Evolutionary conservation across 2,329 filamentous ascomycete genomes (phyloP), one percentile per base, ranked within the genome.

Genomic region (Penicillium verrucosum): DNA sequence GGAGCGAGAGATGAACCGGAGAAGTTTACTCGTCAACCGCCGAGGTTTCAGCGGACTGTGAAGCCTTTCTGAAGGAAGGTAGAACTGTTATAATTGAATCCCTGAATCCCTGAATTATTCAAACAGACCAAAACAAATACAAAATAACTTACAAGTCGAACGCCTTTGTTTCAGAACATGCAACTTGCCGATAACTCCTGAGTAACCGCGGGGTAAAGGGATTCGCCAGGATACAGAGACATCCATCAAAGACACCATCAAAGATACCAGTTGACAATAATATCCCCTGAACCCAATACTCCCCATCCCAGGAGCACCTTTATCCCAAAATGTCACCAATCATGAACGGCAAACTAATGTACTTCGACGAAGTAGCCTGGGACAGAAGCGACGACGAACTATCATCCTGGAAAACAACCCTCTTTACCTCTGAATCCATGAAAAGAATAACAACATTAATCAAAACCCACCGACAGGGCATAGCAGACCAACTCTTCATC

Each of bases 1-100:
- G 81, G 81, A 0, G 80, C 80, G 4, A 71, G 80, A 21, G 78
- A 82, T 44, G 74, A 79, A 18, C 77, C 77, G 5, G 68, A 73
- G 47, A 78, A 74, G 64, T 82, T 80, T 54, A 77, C 69, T 11
- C 61, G 72, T 1, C 64, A 68, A 36, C 73, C 72, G 16, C 67
- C 69, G 12, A 62, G 70, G 48, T 73, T 75, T 30, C 62, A 73
- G 60, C 62, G 72, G n/a, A 65, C 65, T 16, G 70, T 74, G 42
- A 72, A 70, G 61, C 71, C 68, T 51, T 73, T 73, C 44, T 74
- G 55, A 42, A 8, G 3, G 4, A 5, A 1, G 5, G 27, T 5
- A 25, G 38, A n/a, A 12, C 3, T 25, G 10, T 14, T 14, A 25
- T 30, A 21, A 9, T 9, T 18, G 14, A 34, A 34, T 11, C 16